Evolutionary conservation across 1,284 basidiomycete species (phyloP).

Genomic region (Malassezia psittaci): DNA sequence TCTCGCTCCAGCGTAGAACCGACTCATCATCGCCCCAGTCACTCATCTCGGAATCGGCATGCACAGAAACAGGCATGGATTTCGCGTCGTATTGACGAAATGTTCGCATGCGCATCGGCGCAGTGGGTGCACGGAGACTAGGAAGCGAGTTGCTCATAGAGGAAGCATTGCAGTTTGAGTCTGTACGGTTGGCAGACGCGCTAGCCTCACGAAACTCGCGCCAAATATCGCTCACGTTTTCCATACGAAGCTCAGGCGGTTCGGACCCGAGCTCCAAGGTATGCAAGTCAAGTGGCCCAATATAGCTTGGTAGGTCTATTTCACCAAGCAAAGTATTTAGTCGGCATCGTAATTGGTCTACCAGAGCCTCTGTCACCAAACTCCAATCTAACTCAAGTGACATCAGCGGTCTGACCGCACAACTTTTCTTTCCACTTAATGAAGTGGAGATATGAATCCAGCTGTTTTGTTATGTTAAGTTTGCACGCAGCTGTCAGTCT

Average conservation of each 20-base stretch:
- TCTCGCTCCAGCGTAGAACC: conserved; percentile 11
- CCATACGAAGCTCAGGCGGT: conserved; percentile 73
- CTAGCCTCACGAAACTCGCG: conserved; percentile 59
- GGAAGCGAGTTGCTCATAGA: background rate
- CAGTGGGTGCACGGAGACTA: background rate
- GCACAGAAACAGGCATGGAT: conserved; percentile 7
- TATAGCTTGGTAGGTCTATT: conserved; percentile 71
- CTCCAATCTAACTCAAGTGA: conserved; percentile 55
- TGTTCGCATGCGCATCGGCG: conserved; percentile 12
- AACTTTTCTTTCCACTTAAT: no score
- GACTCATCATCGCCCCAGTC: conserved; percentile 17
- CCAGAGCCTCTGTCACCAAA: conserved; percentile 58
- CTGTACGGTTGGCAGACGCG: background rate
- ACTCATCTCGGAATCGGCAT: conserved; percentile 20
- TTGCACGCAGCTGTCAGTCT: no score
- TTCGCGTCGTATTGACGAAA: conserved; percentile 17
- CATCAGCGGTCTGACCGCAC: conserved; percentile 19
- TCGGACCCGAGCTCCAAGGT: conserved; percentile 75
- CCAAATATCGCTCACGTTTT: conserved; percentile 86
- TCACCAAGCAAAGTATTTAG: conserved; percentile 69
- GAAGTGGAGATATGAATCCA: no score
- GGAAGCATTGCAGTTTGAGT: background rate
- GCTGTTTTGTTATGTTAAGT: no score
- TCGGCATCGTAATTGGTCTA: conserved; percentile 61
- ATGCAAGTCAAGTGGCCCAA: conserved; percentile 77